Conservation (phyloP, 2,329 filamentous ascomycete genomes). For the Fusarium torulosum region DNA sequence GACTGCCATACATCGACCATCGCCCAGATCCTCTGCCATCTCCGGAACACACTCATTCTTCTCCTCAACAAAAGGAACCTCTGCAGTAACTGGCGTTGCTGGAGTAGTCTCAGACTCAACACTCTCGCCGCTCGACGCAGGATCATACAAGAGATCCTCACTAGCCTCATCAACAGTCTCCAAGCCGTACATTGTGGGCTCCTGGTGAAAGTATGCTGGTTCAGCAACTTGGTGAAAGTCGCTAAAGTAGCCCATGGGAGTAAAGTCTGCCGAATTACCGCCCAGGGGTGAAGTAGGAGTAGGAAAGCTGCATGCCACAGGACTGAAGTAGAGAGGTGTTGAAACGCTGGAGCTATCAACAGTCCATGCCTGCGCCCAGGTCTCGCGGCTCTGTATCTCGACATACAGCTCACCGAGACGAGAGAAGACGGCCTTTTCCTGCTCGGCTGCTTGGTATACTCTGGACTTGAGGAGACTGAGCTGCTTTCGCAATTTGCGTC, state of each 20-base stretch:
- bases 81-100: conserved; percentile 8
- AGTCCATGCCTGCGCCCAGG: conserved; percentile 50
- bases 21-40: conserved; percentile 2
- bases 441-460: conserved; percentile 59
- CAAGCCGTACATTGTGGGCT: conserved; percentile 14
- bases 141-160: conserved; percentile 31
- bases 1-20: conserved; percentile 7
- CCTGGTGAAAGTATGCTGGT: conserved; percentile 5
- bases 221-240: conserved; percentile 10
- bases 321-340: conserved; percentile 31
- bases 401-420: conserved; percentile 64
- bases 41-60: conserved; percentile 13
- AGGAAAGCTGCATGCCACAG: conserved; percentile 23
- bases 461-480: conserved; percentile 57
- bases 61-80: neutral
- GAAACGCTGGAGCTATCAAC: conserved; percentile 22
- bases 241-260: conserved; percentile 47
- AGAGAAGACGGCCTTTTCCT: conserved; percentile 60
- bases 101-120: conserved; percentile 10
- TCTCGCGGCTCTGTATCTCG: conserved; percentile 61
- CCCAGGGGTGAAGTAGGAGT: conserved; percentile 47
- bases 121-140: conserved; percentile 15
- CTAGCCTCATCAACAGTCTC: conserved; percentile 48
- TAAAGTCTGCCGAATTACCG: conserved; percentile 50
- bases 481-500: conserved; percentile 57